A percentile compares a stretch with the other conserved stretches of the same genome.
Evolutionary conservation across 768 basidiomycete species (phyloP).

Genomic region (Lyophyllum atratum): DNA sequence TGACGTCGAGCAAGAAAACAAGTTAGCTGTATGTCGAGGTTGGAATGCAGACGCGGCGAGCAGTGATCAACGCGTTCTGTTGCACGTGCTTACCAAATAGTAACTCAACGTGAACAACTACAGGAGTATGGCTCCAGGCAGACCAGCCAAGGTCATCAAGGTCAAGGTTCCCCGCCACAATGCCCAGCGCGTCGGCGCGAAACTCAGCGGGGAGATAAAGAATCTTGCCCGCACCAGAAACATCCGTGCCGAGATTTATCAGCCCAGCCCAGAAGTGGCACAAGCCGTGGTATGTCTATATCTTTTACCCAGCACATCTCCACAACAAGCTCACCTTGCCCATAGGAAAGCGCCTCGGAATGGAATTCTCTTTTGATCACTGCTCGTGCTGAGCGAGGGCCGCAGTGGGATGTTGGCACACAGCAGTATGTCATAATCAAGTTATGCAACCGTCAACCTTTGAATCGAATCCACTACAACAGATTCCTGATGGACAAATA

Average conservation of each 20-base stretch:
- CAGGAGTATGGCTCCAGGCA: constrained; percentile 72
- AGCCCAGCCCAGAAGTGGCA: constrained; percentile 64
- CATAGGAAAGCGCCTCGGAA: constrained; percentile 75
- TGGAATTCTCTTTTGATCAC: constrained; percentile 83
- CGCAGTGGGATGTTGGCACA: constrained; percentile 87
- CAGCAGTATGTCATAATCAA: constrained; percentile 64
- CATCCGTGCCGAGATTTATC: constrained; percentile 57
- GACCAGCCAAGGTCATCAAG: constrained; percentile 56
- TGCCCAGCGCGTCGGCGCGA: constrained; percentile 68
- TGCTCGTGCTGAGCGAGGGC: constrained; percentile 79
- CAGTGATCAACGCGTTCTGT: constrained; percentile 1
- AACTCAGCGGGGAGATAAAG: constrained; percentile 62
- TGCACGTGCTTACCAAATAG: constrained; percentile 12
- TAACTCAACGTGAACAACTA: constrained; percentile 4
- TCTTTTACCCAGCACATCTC: neutral
- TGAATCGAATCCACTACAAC: neutral
- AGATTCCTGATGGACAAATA: constrained; percentile 79
- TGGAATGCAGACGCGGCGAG: constrained; percentile 4
- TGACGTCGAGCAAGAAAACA: neutral
- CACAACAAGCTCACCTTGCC: neutral
- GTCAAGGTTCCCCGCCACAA: constrained; percentile 75
- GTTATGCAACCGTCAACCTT: neutral
- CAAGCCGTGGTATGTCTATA: constrained; percentile 63
- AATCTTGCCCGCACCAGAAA: constrained; percentile 50
- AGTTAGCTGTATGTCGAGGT: neutral